Evolutionary conservation across 2,329 filamentous ascomycete species (phyloP).

Genomic region (Penicillium sp.): DNA sequence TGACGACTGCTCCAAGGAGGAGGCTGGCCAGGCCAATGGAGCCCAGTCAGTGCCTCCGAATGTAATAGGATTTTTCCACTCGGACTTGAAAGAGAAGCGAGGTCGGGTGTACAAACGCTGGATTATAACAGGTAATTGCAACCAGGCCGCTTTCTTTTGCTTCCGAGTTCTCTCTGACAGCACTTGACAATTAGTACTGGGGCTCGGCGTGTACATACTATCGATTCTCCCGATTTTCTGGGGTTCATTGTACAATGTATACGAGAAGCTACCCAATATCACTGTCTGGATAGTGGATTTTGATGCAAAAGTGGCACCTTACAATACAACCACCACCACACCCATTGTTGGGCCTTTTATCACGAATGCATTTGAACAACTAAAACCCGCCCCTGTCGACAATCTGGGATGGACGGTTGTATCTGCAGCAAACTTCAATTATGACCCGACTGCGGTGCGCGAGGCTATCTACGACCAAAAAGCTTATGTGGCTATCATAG

Average conservation of each 20-base stretch:
- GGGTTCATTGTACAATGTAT: slow-evolving; percentile 52
- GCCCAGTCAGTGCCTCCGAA: background rate
- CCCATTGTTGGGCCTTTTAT: slow-evolving; percentile 57
- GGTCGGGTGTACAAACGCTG: slow-evolving; percentile 6
- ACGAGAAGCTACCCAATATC: slow-evolving; percentile 47
- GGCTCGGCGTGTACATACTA: slow-evolving; percentile 56
- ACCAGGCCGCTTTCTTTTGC: background rate
- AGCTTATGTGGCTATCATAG: slow-evolving; percentile 58
- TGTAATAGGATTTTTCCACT: slow-evolving; percentile 11
- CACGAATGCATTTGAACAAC: slow-evolving; percentile 42
- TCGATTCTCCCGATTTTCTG: slow-evolving; percentile 58
- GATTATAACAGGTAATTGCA: slow-evolving; percentile 9
- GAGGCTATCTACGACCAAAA: slow-evolving; percentile 57
- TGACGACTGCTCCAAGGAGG: background rate
- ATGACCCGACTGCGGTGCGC: slow-evolving; percentile 55
- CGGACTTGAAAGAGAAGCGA: slow-evolving; percentile 5
- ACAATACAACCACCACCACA: slow-evolving; percentile 29
- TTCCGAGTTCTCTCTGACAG: background rate
- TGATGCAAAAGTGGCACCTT: slow-evolving; percentile 54
- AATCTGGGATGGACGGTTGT: slow-evolving; percentile 51
- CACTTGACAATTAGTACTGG: slow-evolving; percentile 35
- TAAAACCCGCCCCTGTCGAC: slow-evolving; percentile 35
- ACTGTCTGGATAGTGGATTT: slow-evolving; percentile 61
- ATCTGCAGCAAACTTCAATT: slow-evolving; percentile 49
- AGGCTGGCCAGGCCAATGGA: background rate